Conservation (phyloP, 2,329 filamentous ascomycete species). For the Fusarium sacchari region DNA sequence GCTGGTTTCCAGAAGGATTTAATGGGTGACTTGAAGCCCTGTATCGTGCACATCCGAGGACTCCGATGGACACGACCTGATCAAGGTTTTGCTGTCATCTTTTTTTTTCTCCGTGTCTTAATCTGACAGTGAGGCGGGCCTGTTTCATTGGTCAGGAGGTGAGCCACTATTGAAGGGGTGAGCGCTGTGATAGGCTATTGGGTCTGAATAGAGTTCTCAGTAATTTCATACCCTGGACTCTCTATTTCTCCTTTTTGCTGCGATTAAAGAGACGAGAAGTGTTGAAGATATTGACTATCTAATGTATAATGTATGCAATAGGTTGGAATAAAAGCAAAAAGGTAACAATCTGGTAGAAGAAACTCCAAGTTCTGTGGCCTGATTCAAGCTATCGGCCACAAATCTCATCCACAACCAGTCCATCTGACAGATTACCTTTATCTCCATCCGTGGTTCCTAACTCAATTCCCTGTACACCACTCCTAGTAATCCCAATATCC, state of each 20-base stretch:
- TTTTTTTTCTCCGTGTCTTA: background rate
- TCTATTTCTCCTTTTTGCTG: background rate
- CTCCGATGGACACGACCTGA: background rate
- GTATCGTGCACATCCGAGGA: background rate
- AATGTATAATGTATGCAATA: accelerated
- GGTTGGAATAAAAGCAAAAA: accelerated
- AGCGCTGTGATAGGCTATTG: background rate
- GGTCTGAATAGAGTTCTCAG: background rate
- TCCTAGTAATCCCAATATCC: background rate
- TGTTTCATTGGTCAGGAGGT: background rate
- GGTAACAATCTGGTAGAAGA: background rate
- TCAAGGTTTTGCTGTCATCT: background rate
- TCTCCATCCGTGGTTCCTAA: background rate
- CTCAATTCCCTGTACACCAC: accelerated
- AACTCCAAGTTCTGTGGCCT: accelerated
- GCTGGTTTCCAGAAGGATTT: background rate
- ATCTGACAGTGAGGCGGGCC: background rate
- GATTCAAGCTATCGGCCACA: accelerated
- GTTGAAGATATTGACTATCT: background rate
- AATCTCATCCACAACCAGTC: background rate
- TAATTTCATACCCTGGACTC: background rate
- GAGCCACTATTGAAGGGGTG: background rate
- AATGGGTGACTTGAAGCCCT: background rate
- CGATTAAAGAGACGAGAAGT: background rate
- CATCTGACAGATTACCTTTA: too few relatives aligned